A percentile compares a stretch with the other conserved stretches of the same genome.
Evolutionary conservation across 2,329 filamentous ascomycete species (phyloP).

Genomic region (Fusarium keratoplasticum): DNA sequence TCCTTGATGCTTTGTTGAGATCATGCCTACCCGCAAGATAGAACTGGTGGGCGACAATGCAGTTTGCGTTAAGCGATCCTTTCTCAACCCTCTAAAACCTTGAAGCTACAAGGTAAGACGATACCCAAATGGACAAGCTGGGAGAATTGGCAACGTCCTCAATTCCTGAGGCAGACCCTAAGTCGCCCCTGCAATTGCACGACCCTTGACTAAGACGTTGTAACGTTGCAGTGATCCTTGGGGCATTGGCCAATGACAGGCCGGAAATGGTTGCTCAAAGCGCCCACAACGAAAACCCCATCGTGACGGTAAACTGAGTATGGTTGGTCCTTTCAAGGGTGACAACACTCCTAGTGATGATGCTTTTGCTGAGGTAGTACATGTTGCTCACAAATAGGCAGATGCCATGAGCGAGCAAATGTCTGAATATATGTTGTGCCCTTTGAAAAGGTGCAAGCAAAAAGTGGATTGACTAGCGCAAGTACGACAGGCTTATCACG

Average conservation of each 20-base stretch:
- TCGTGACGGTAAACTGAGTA: background rate
- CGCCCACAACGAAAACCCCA: background rate
- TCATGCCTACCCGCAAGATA: background rate
- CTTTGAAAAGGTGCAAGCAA: background rate
- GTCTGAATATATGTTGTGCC: background rate
- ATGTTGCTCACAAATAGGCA: background rate
- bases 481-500: background rate
- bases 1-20: background rate
- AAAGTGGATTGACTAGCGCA: background rate
- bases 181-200: background rate
- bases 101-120: background rate
- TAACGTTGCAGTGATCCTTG: background rate
- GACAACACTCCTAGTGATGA: background rate
- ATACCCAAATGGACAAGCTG: background rate
- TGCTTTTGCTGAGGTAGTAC: background rate
- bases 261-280: background rate
- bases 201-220: background rate
- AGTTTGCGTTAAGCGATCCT: background rate
- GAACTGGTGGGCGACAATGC: background rate
- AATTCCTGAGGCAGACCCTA: background rate
- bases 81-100: background rate
- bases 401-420: background rate
- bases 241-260: background rate
- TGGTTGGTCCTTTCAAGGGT: background rate
- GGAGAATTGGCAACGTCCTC: background rate